Evolutionary conservation across 805 yeast species (phyloP).

Genomic region (Wickerhamiella brachini): DNA sequence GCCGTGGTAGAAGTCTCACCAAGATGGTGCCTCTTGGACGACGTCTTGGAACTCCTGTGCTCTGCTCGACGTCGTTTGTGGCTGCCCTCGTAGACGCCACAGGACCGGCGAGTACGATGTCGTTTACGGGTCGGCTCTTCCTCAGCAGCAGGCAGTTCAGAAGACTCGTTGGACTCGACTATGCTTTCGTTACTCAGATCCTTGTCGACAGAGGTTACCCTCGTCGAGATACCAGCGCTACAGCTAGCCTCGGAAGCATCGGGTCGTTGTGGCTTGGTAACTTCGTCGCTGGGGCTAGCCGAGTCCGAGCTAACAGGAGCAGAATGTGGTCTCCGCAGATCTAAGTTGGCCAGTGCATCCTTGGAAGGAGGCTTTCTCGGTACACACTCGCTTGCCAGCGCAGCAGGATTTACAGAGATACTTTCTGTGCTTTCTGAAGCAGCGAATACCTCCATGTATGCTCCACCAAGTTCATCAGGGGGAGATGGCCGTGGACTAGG

Average conservation of each 20-base stretch:
- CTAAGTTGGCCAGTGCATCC: background rate
- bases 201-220: background rate
- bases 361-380: background rate
- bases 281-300: no score
- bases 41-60: background rate
- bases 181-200: background rate
- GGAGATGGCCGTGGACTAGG: background rate
- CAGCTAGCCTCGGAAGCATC: background rate
- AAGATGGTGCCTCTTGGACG: background rate
- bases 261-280: background rate
- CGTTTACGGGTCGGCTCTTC: background rate
- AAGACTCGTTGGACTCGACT: background rate
- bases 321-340: background rate
- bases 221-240: background rate
- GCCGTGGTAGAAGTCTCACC: no score
- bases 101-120: background rate
- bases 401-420: background rate
- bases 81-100: background rate
- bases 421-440: background rate
- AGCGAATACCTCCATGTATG: background rate
- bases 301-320: background rate
- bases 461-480: background rate
- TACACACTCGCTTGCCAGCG: background rate
- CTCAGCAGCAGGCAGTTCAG: background rate
- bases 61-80: background rate